phyloP scores from a whole-genome alignment of 805 yeast species.

The Metschnikowia baotianmanensis region DNA sequence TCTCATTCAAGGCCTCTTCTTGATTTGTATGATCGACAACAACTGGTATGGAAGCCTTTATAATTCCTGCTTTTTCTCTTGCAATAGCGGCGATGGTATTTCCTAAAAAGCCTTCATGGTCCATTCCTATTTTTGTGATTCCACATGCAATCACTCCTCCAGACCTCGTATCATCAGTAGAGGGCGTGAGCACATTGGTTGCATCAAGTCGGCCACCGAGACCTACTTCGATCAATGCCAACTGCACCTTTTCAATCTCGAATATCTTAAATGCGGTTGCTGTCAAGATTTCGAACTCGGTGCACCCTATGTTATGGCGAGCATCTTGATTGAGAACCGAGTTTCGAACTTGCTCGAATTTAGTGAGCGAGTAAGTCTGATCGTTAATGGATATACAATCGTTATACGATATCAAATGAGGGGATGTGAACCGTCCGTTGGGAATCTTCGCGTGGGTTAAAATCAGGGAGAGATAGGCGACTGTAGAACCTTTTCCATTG shows the following conservation, averaged over 20 bases:
- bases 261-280: slow-evolving; percentile 84
- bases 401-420: slow-evolving; percentile 70
- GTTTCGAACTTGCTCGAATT: slow-evolving; percentile 46
- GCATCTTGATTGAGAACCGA: slow-evolving; percentile 43
- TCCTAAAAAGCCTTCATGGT: slow-evolving; percentile 81
- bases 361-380: slow-evolving; percentile 44
- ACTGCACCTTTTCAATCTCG: slow-evolving; percentile 51
- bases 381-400: slow-evolving; percentile 76
- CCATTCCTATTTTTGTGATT: slow-evolving; percentile 81
- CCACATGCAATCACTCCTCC: slow-evolving; percentile 59
- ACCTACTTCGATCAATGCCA: slow-evolving; percentile 92
- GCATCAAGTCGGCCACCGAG: slow-evolving; percentile 89
- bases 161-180: not conserved
- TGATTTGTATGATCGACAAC: slow-evolving; percentile 34
- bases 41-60: slow-evolving; percentile 57
- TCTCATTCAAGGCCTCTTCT: slow-evolving; percentile 45
- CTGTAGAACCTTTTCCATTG: slow-evolving; percentile 93
- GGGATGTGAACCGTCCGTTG: slow-evolving; percentile 85
- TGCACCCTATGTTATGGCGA: slow-evolving; percentile 53
- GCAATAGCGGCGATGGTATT: slow-evolving; percentile 65
- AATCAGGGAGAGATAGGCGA: slow-evolving; percentile 73
- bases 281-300: slow-evolving; percentile 86
- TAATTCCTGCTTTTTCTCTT: slow-evolving; percentile 80
- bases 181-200: slow-evolving; percentile 61
- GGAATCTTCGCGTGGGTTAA: slow-evolving; percentile 46